Base-by-base conservation (phyloP, 1,139 yeast genomes). In the Saccharomyces hybrid region DNA sequence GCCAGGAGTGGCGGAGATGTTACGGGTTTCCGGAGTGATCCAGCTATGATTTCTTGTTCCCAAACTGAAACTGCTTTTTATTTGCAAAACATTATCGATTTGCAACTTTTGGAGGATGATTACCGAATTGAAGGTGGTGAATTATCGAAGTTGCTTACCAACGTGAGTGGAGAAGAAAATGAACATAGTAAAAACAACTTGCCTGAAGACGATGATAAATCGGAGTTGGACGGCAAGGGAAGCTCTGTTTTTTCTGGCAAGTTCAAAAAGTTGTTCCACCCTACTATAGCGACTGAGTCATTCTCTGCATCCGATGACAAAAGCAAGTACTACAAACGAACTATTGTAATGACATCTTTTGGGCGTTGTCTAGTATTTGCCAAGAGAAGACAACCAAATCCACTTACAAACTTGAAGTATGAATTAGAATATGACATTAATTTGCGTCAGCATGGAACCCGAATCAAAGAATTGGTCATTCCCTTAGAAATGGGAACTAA, bases 331-430 rank as follows among this genome's bases (percentile, higher is more conserved):
- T 51, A 26, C n/a, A 51, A 51, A 47, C 61, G 70, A 49, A 55
- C 61, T 46, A 51, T 66, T 11, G 54, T 69, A 2, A 49, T 69
- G 1, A 70, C 72, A 13, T 62, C 62, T 16, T 60, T 61, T 51
- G 72, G 72, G 2, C 62, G 71, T 19, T 58, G 62, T 29, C 41
- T 70, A 23, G 53, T 69, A 7, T 62, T 69, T 46, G 62, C 62
- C 0, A 66, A 62, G 51, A 63, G 60, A 34, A 57, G 51, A 14
- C 58, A 50, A 25, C 52, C 56, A 9, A 52, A 56, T 6, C 57
- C 57, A 1, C 54, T 54, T 3, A 54, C 61, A 7, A 52, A 60
- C n/a, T 28, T 55, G 11, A 53, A 55, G 19, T 67, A 60, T 49
- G 64, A 64, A 34, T 47, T 63, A 19, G 54, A 57, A 19, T 64